These are phyloP conservation scores for Pseudocercospora pini-densiflorae DNA, from an alignment of 2,329 filamentous ascomycete genomes.

Conservation along the genomic window DNA sequence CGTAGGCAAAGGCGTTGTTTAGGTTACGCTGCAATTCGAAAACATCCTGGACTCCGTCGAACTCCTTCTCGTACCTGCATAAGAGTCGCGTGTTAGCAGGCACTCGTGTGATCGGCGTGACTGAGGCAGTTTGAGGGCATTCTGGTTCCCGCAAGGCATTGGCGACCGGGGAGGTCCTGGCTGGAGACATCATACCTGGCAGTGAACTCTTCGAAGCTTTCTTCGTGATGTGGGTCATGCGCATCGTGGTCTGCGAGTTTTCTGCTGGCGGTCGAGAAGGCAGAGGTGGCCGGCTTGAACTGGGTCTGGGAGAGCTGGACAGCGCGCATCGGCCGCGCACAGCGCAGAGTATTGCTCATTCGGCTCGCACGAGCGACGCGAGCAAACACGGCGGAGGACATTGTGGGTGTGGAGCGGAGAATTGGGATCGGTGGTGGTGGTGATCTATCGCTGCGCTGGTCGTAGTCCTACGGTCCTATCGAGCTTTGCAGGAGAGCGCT, in stretches of 20 bases:
- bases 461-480: not conserved
- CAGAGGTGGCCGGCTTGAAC: constrained; percentile 34
- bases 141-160: constrained; percentile 25
- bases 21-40: constrained; percentile 98
- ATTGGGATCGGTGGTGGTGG: constrained; percentile 22
- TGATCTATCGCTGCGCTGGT: constrained; percentile 12
- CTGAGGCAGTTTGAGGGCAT: constrained; percentile 37
- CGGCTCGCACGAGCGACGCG: constrained; percentile 33
- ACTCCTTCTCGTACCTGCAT: constrained; percentile 97
- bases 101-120: constrained; percentile 23
- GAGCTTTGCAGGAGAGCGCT: constrained; percentile 6
- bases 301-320: constrained; percentile 27
- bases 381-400: constrained; percentile 38
- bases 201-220: constrained; percentile 99
- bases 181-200: constrained; percentile 70
- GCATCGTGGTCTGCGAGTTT: constrained; percentile 41
- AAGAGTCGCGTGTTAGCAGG: constrained; percentile 25
- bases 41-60: constrained; percentile 95
- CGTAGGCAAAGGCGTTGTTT: constrained; percentile 99
- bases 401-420: constrained; percentile 28
- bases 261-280: constrained; percentile 59
- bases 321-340: constrained; percentile 29
- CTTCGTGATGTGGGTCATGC: constrained; percentile 74
- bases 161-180: constrained; percentile 10
- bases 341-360: constrained; percentile 30